A percentile compares a stretch with the other conserved stretches of the same genome.
Evolutionary conservation across 2,329 filamentous ascomycete genomes (phyloP).

Genomic region (Sporothrix phasma): DNA sequence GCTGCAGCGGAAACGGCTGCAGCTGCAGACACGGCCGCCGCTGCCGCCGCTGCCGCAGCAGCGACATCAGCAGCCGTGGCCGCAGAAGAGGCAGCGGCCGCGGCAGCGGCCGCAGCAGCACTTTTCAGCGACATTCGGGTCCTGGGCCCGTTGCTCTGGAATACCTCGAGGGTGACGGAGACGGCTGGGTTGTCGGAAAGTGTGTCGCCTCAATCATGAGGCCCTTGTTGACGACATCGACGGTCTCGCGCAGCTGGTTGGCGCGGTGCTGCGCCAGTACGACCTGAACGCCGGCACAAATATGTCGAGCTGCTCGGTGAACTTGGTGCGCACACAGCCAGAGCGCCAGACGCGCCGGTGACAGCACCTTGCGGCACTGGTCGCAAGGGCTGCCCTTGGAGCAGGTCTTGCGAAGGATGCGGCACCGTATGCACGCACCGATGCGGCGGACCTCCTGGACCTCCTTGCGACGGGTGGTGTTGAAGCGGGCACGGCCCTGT

Average conservation of each 20-base stretch:
- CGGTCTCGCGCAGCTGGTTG: conserved; percentile 42
- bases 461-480: conserved; percentile 48
- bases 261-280: conserved; percentile 51
- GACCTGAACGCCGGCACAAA: conserved; percentile 56
- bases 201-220: conserved; percentile 48
- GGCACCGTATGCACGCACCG: conserved; percentile 56
- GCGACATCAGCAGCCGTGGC: conserved; percentile 4
- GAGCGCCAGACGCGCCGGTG: conserved; percentile 56
- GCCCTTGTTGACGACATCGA: conserved; percentile 39
- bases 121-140: conserved; percentile 21
- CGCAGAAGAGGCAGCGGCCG: neutral
- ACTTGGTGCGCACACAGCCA: conserved; percentile 51
- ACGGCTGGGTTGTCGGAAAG: conserved; percentile 33
- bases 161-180: conserved; percentile 35
- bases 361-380: conserved; percentile 53
- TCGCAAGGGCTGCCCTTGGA: conserved; percentile 54
- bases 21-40: neutral
- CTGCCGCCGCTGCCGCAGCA: conserved; percentile 5
- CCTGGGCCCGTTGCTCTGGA: conserved; percentile 29
- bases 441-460: conserved; percentile 56
- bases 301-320: conserved; percentile 51
- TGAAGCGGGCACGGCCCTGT: conserved; percentile 49
- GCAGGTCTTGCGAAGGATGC: conserved; percentile 57
- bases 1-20: neutral
- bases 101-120: conserved; percentile 17